phyloP scores from a whole-genome alignment of 2,329 filamentous ascomycete genomes.

The Alternaria infectoria region DNA sequence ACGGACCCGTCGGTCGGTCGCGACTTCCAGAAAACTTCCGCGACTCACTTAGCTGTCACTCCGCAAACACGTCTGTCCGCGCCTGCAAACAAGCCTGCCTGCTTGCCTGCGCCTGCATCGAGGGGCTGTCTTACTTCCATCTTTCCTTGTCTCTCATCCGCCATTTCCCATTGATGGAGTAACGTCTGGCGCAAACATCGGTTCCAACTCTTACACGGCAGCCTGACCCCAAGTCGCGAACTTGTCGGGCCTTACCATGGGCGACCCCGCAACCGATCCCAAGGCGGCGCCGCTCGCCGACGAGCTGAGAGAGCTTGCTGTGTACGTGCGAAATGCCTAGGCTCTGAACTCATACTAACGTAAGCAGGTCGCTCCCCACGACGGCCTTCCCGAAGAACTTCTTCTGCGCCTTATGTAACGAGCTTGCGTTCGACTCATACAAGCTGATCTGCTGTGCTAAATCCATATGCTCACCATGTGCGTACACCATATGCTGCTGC shows the following conservation, averaged over 20 bases:
- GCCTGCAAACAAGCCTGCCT: constrained; percentile 8
- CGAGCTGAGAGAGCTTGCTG: constrained; percentile 41
- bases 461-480: constrained; percentile 89
- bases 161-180: constrained; percentile 30
- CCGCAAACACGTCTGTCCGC: constrained; percentile 18
- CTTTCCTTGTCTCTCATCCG: background rate
- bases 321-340: constrained; percentile 23
- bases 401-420: constrained; percentile 91
- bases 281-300: constrained; percentile 43
- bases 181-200: constrained; percentile 14
- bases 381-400: constrained; percentile 96
- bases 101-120: constrained; percentile 7
- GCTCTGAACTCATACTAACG: constrained; percentile 17
- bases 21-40: constrained; percentile 22
- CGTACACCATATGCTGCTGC: constrained; percentile 40
- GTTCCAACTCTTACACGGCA: constrained; percentile 24
- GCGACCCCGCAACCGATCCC: constrained; percentile 32
- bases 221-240: constrained; percentile 28
- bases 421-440: constrained; percentile 87
- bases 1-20: constrained; percentile 21
- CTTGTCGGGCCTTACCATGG: constrained; percentile 34
- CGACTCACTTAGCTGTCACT: constrained; percentile 17
- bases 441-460: constrained; percentile 95
- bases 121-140: background rate
- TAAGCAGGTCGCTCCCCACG: constrained; percentile 71